A percentile compares a stretch with the other conserved stretches of the same genome.
These are phyloP conservation scores for Rhododendron griersonianum DNA, from an alignment of 148 eudicot genomes.

Conservation along the genomic window DNA sequence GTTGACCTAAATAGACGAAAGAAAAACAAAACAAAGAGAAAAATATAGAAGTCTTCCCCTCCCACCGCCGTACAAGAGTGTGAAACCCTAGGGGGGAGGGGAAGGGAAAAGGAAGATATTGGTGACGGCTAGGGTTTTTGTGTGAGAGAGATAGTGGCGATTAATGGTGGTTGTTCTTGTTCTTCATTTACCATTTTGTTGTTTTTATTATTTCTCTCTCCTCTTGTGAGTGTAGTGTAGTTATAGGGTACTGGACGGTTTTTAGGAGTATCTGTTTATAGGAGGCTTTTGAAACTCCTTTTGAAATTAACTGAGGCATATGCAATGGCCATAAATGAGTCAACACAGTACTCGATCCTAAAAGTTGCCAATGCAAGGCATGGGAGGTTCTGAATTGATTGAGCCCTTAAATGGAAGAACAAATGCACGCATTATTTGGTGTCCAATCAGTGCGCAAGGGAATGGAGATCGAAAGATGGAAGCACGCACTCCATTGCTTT, in stretches of 20 bases:
- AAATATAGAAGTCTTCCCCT: no score
- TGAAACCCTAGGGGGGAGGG: no score
- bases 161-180: neutral
- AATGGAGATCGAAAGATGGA: neutral
- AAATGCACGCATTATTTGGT: neutral
- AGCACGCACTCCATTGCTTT: neutral
- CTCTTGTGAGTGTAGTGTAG: neutral
- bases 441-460: neutral
- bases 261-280: neutral
- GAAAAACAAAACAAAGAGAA: no score
- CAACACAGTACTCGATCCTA: neutral
- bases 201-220: neutral
- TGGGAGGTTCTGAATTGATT: neutral
- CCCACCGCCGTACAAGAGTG: no score
- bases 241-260: neutral
- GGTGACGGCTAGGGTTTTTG: no score
- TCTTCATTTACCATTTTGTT: neutral
- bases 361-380: neutral
- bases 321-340: neutral
- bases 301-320: neutral
- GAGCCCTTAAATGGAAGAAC: neutral
- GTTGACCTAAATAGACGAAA: no score
- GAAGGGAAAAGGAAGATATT: no score
- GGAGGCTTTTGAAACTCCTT: neutral
- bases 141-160: no score